Percentiles rank a stretch among this genome's conserved stretches.
Evolutionary conservation across 495 filamentous ascomycete genomes (phyloP).

Genomic region (Cudoniella acicularis): DNA sequence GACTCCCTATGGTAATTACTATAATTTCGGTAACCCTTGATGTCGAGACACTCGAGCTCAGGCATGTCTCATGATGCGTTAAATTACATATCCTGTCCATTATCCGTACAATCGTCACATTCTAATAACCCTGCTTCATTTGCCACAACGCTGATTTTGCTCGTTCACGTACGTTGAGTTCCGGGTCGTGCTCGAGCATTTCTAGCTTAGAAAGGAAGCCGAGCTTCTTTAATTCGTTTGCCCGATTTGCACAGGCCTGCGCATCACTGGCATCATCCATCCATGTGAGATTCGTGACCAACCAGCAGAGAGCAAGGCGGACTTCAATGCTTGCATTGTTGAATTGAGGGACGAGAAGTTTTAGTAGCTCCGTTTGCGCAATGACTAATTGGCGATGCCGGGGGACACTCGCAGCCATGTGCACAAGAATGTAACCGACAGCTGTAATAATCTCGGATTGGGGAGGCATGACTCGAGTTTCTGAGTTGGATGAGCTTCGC

Average conservation of each 20-base stretch:
- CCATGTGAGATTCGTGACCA: constrained; percentile 80
- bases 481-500: constrained; percentile 22
- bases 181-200: constrained; percentile 64
- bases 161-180: constrained; percentile 77
- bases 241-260: constrained; percentile 57
- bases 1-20: background rate
- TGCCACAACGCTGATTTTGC: constrained; percentile 75
- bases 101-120: background rate
- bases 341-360: constrained; percentile 69
- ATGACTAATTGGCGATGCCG: constrained; percentile 66
- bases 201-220: constrained; percentile 67
- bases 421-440: constrained; percentile 72
- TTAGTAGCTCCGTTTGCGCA: constrained; percentile 52
- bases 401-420: constrained; percentile 77
- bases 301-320: constrained; percentile 70
- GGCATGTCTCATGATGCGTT: background rate
- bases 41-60: background rate
- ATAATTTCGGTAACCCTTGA: background rate
- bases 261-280: constrained; percentile 67
- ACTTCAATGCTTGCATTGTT: constrained; percentile 66
- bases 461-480: constrained; percentile 49
- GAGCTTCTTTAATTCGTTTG: constrained; percentile 60
- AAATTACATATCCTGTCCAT: background rate
- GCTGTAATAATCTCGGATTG: constrained; percentile 69
- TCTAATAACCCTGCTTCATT: constrained; percentile 38